These are phyloP conservation scores for Puccinia polysora DNA, from an alignment of 1,284 basidiomycete genomes.

Conservation along the genomic window DNA sequence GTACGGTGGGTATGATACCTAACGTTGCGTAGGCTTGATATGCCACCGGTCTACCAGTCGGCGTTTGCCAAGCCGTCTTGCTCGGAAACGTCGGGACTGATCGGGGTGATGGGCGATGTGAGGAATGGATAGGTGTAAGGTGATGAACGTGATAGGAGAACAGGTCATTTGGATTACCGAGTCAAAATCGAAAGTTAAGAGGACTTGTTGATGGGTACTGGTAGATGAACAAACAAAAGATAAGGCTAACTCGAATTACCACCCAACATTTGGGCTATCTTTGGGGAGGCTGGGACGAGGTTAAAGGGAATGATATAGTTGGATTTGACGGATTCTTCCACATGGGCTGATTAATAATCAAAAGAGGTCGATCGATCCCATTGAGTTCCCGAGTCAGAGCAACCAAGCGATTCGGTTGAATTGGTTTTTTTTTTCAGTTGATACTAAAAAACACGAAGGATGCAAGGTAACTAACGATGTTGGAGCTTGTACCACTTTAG, in stretches of 20 bases:
- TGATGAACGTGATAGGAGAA: not conserved
- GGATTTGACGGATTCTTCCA: constrained; percentile 31
- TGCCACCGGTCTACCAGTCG: constrained; percentile 13
- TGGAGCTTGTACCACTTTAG: constrained; percentile 17
- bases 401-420: not conserved
- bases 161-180: not conserved
- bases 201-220: no score
- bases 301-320: constrained; percentile 34
- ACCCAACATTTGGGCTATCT: constrained; percentile 21
- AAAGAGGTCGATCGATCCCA: not conserved
- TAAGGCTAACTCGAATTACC: constrained; percentile 27
- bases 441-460: not conserved
- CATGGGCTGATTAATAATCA: constrained; percentile 5
- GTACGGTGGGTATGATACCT: constrained; percentile 11
- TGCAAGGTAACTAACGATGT: constrained; percentile 29
- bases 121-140: not conserved
- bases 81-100: constrained; percentile 6
- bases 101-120: not conserved
- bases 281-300: constrained; percentile 9
- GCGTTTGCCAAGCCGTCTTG: constrained; percentile 17
- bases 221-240: no score
- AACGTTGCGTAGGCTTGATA: constrained; percentile 13
- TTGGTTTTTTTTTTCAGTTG: not conserved
- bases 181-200: no score
- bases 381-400: not conserved